Evolutionary conservation across 768 basidiomycete genomes (phyloP).

Genomic region (Mycena indigotica): DNA sequence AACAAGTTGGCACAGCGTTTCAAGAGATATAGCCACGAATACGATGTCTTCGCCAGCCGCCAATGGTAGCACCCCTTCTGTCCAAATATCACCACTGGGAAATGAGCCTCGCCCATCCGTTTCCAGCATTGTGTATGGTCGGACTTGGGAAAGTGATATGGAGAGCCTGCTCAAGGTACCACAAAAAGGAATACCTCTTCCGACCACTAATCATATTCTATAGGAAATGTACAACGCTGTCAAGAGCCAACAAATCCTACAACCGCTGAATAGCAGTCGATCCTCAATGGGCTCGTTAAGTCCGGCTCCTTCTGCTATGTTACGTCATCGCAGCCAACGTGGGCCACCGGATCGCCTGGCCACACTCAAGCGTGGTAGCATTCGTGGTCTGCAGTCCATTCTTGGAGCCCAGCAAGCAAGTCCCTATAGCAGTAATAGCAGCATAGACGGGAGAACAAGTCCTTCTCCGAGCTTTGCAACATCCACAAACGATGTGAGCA

Average conservation of each 20-base stretch:
- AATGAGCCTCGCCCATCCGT: constrained; percentile 33
- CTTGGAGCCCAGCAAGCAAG: constrained; percentile 66
- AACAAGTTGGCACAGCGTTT: constrained; percentile 81
- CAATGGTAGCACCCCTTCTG: constrained; percentile 68
- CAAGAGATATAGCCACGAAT: constrained; percentile 53
- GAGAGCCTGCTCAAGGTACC: constrained; percentile 81
- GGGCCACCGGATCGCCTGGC: constrained; percentile 70
- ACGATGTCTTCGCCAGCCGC: constrained; percentile 34
- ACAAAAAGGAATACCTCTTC: not conserved
- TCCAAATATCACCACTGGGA: constrained; percentile 51
- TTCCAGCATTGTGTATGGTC: constrained; percentile 51
- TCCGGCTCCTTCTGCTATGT: constrained; percentile 49
- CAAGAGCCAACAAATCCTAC: constrained; percentile 87
- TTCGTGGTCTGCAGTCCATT: constrained; percentile 84
- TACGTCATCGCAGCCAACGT: constrained; percentile 75
- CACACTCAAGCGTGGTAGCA: constrained; percentile 87
- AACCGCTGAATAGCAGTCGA: constrained; percentile 65
- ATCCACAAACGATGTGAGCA: constrained; percentile 76
- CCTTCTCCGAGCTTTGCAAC: constrained; percentile 94
- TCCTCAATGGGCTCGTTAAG: constrained; percentile 59
- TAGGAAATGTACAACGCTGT: constrained; percentile 95
- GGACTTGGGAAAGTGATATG: constrained; percentile 85
- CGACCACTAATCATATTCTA: constrained; percentile 2
- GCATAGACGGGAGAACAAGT: constrained; percentile 86
- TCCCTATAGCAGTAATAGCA: constrained; percentile 84